Evolutionary conservation across 805 yeast genomes (phyloP).

Genomic region (Teunomyces panamensis): DNA sequence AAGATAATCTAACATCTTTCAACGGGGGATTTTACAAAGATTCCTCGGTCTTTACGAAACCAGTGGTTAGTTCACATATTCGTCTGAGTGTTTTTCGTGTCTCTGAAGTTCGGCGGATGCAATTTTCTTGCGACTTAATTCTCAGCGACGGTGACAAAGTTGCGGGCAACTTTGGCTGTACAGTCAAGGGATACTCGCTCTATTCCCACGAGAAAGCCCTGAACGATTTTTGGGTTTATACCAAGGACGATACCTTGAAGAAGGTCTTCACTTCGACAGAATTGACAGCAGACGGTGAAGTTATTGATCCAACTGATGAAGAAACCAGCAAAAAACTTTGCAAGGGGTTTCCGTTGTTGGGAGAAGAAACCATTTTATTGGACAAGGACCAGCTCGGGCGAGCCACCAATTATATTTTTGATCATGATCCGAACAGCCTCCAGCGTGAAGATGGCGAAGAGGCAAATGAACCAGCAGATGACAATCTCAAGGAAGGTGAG

Average conservation of each 20-base stretch:
- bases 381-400: constrained; percentile 23
- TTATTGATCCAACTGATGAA: constrained; percentile 25
- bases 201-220: constrained; percentile 52
- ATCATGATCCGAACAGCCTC: constrained; percentile 21
- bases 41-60: constrained; percentile 16
- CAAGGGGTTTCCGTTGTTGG: constrained; percentile 16
- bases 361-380: constrained; percentile 23
- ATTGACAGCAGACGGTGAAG: constrained; percentile 42
- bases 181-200: constrained; percentile 71
- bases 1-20: constrained; percentile 16
- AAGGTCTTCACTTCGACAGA: constrained; percentile 49
- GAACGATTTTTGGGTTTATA: constrained; percentile 51
- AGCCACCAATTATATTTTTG: constrained; percentile 33
- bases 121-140: constrained; percentile 59
- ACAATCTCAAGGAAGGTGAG: constrained; percentile 7
- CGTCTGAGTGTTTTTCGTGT: constrained; percentile 49
- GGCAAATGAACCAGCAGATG: constrained; percentile 6
- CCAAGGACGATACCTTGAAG: constrained; percentile 48
- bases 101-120: constrained; percentile 61
- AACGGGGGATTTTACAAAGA: constrained; percentile 9
- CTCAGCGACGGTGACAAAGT: constrained; percentile 41
- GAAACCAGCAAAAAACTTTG: constrained; percentile 25
- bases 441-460: constrained; percentile 8
- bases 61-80: constrained; percentile 30
- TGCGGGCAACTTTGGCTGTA: constrained; percentile 46